phyloP scores from a whole-genome alignment of 2,329 filamentous ascomycete genomes.

The Colletotrichum viniferum region DNA sequence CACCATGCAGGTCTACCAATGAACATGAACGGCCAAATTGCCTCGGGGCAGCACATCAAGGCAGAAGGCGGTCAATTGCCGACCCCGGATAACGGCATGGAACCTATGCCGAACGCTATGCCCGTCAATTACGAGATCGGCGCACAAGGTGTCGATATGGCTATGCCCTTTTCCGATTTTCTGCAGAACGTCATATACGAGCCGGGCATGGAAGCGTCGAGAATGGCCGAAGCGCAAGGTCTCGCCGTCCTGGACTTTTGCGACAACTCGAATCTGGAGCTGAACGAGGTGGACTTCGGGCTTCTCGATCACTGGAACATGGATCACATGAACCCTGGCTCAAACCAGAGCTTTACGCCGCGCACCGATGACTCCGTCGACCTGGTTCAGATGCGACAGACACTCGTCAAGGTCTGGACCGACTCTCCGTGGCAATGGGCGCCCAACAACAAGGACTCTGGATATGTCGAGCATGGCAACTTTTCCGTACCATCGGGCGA shows the following conservation, averaged over 20 bases:
- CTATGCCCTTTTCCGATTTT: constrained; percentile 53
- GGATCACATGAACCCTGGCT: constrained; percentile 35
- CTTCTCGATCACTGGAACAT: constrained; percentile 54
- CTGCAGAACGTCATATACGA: constrained; percentile 56
- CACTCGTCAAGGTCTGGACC: constrained; percentile 52
- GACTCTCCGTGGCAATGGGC: constrained; percentile 57
- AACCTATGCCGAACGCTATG: constrained; percentile 25
- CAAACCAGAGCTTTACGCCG: constrained; percentile 30
- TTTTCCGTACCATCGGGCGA: constrained; percentile 47
- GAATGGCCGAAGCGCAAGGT: constrained; percentile 41
- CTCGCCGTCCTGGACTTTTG: constrained; percentile 55
- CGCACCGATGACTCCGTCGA: constrained; percentile 43
- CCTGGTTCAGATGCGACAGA: constrained; percentile 50
- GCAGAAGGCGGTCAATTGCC: constrained; percentile 38
- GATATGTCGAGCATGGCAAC: constrained; percentile 48
- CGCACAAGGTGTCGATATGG: constrained; percentile 4
- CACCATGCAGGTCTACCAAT: constrained; percentile 21
- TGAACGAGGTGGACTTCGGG: constrained; percentile 57
- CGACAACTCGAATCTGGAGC: constrained; percentile 51
- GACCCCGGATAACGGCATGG: constrained; percentile 36
- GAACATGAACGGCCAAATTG: constrained; percentile 29
- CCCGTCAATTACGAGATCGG: constrained; percentile 17
- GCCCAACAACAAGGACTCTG: constrained; percentile 47
- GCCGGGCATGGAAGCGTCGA: constrained; percentile 39
- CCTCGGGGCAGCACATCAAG: constrained; percentile 28